Conservation (phyloP, 2,329 filamentous ascomycete species). For the Colletotrichum shisoi region DNA sequence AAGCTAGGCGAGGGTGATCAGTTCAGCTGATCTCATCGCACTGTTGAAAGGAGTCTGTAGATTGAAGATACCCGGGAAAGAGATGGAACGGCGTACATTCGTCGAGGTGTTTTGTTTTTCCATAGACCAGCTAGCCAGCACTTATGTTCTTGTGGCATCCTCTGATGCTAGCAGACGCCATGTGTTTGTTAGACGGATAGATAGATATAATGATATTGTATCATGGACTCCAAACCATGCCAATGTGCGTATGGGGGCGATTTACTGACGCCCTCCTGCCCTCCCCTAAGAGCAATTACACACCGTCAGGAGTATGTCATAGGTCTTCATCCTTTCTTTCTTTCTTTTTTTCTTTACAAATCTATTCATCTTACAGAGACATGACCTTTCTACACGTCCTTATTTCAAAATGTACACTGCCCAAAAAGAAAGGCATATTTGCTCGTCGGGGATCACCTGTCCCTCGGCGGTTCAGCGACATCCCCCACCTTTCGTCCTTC, state of each 20-base stretch:
- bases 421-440: conserved; percentile 28
- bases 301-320: conserved; percentile 39
- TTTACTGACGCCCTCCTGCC: no score
- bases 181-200: no score
- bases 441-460: conserved; percentile 13
- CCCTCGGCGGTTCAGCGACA: conserved; percentile 6
- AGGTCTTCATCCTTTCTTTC: conserved; percentile 45
- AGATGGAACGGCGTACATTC: conserved; percentile 9
- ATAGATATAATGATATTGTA: no score
- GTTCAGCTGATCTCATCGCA: conserved; percentile 58
- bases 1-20: conserved; percentile 71
- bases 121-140: neutral
- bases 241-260: no score
- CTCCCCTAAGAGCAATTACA: no score
- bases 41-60: neutral
- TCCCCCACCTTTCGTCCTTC: neutral
- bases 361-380: conserved; percentile 51
- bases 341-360: conserved; percentile 48
- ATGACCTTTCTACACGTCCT: conserved; percentile 33
- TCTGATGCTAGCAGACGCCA: no score
- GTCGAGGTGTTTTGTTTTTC: neutral
- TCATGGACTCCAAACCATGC: no score
- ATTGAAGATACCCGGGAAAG: conserved; percentile 36
- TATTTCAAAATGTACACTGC: conserved; percentile 39
- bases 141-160: neutral